A percentile compares a stretch with the other conserved stretches of the same genome.
Conservation (phyloP, 2,329 filamentous ascomycete species). For the Sarocladiaceae sp. region DNA sequence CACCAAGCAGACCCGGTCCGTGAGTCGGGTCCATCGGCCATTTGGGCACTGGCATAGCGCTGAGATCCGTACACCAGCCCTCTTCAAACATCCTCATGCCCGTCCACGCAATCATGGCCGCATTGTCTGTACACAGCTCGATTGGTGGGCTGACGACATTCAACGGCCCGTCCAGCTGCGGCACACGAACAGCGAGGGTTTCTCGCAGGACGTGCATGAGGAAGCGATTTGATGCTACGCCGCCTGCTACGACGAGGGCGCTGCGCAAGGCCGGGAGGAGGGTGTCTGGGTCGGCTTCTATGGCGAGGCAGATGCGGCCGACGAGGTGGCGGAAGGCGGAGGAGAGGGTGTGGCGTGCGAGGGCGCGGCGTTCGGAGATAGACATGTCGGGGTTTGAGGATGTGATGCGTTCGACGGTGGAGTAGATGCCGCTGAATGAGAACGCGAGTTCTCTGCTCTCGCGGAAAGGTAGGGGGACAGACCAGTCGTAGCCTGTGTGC, state of each 20-base stretch:
- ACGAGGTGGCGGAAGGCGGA: slow-evolving; percentile 83
- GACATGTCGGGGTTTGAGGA: slow-evolving; percentile 34
- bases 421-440: slow-evolving; percentile 66
- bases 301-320: slow-evolving; percentile 63
- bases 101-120: slow-evolving; percentile 95
- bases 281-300: slow-evolving; percentile 32
- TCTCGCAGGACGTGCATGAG: slow-evolving; percentile 58
- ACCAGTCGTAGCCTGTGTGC: slow-evolving; percentile 47
- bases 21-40: slow-evolving; percentile 69
- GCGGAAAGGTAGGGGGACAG: slow-evolving; percentile 59
- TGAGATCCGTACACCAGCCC: slow-evolving; percentile 61
- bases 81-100: slow-evolving; percentile 86
- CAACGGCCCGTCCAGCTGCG: slow-evolving; percentile 37
- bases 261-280: slow-evolving; percentile 13
- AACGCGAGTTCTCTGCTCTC: slow-evolving; percentile 54
- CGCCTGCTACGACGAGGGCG: slow-evolving; percentile 75
- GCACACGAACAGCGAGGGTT: slow-evolving; percentile 60
- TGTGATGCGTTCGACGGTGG: slow-evolving; percentile 41
- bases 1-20: slow-evolving; percentile 55
- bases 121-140: slow-evolving; percentile 84
- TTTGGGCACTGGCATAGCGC: slow-evolving; percentile 53
- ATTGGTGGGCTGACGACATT: slow-evolving; percentile 67
- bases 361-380: slow-evolving; percentile 54
- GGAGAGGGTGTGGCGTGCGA: slow-evolving; percentile 71
- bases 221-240: slow-evolving; percentile 81